Evolutionary conservation across 2,329 filamentous ascomycete genomes (phyloP), one percentile per base, ranked within the genome.

Genomic region (Pseudogymnoascus sp.): DNA sequence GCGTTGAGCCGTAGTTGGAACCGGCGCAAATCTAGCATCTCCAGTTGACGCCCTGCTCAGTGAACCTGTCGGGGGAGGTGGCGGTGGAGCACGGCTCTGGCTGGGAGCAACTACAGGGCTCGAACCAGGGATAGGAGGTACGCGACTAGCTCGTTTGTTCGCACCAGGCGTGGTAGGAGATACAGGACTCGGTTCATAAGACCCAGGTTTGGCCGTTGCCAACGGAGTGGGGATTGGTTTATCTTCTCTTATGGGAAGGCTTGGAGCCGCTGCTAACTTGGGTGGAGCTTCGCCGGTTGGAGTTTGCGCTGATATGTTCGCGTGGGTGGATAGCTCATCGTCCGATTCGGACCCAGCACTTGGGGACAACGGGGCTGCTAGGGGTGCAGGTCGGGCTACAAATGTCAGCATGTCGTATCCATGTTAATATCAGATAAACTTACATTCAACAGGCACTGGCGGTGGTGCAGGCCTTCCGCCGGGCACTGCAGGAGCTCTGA

Each of bases 341-440:
- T 95, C 92, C 44, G 92, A 94, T 72, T 89, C 90, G 1, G 91
- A 95, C 31, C 91, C 92, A 64, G 88, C 82, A 63, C 86, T 91
- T 51, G 86, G 86, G 41, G 90, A 90, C 58, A 81, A 79, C 13
- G 83, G 71, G 44, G 79, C 78, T 36, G 81, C 76, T 39, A 82
- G 77, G 59, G 82, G 79, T 41, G 78, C 78, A 35, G 87, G 84
- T 58, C 87, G 88, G 68, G 84, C 88, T 91, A 68, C 25, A 69
- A 59, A 62, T 36, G 63, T 70, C 66, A 76, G 74, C 66, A 69
- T 63, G 59, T 36, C 48, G 39, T 59, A 39, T 13, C 25, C 63
- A 12, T 17, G 60, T 31, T n/a, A 25, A 59, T 15, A 31, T 42
- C 29, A 48, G 58, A 51, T 42, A 42, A 25, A 80, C 85, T 79